phyloP scores from a whole-genome alignment of 2,329 filamentous ascomycete species.

The Fusarium pseudoanthophilum region DNA sequence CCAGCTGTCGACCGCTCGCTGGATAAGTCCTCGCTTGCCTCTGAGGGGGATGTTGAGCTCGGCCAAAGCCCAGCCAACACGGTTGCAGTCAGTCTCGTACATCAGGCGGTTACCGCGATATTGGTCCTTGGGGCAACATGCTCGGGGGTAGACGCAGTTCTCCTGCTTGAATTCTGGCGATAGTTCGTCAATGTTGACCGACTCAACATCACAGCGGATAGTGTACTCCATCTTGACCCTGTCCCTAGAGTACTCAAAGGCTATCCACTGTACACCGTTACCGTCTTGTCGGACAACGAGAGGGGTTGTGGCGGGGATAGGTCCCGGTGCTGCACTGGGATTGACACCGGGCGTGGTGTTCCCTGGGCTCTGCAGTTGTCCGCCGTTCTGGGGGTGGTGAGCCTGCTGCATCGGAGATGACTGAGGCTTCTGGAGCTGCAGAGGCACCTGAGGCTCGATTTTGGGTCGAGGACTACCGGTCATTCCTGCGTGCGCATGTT shows the following conservation, averaged over 20 bases:
- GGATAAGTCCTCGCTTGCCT: constrained; percentile 94
- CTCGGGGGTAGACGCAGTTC: constrained; percentile 97
- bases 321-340: constrained; percentile 91
- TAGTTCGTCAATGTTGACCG: constrained; percentile 88
- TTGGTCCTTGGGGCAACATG: constrained; percentile 93
- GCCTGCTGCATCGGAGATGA: constrained; percentile 55
- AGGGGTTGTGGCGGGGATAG: constrained; percentile 95
- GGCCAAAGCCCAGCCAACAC: constrained; percentile 98
- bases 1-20: constrained; percentile 98
- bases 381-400: constrained; percentile 52
- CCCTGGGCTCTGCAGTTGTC: constrained; percentile 54
- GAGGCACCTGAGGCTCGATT: constrained; percentile 70
- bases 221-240: constrained; percentile 99
- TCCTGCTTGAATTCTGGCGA: constrained; percentile 93
- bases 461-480: constrained; percentile 71
- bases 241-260: constrained; percentile 97
- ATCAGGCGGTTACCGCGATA: constrained; percentile 95
- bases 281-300: constrained; percentile 93
- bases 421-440: constrained; percentile 69
- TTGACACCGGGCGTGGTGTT: constrained; percentile 68
- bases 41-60: constrained; percentile 90
- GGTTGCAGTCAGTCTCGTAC: constrained; percentile 99
- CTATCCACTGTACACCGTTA: constrained; percentile 98
- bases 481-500: constrained; percentile 66
- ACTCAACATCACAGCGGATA: constrained; percentile 97